Evolutionary conservation across 1,139 yeast genomes (phyloP).

Genomic region (Candida sp.): DNA sequence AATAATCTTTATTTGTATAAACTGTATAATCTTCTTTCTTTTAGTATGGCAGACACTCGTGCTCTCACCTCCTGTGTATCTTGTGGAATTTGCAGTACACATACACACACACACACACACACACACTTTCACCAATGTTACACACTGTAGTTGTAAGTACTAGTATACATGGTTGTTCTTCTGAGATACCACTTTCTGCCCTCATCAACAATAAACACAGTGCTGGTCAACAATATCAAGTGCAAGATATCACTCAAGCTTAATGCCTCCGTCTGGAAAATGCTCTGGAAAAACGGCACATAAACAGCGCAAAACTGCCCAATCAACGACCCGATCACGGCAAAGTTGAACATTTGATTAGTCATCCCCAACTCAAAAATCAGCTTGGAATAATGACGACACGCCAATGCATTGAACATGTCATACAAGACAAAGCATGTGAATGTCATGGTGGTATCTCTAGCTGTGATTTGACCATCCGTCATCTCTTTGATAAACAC

Average conservation of each 20-base stretch:
- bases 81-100: too few species aligned
- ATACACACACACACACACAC: too few species aligned
- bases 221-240: conserved; percentile 66
- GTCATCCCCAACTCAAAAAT: conserved; percentile 76
- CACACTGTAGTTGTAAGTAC: conserved; percentile 15
- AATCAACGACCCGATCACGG: conserved; percentile 85
- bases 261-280: conserved; percentile 95
- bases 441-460: conserved; percentile 99
- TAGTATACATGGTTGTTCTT: conserved; percentile 12
- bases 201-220: conserved; percentile 90
- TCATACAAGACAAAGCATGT: conserved; percentile 95
- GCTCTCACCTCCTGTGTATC: too few species aligned
- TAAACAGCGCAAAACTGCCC: conserved; percentile 97
- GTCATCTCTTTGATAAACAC: conserved; percentile 86
- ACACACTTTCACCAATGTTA: not conserved
- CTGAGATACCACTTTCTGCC: conserved; percentile 50
- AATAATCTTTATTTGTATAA: too few species aligned
- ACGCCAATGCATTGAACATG: conserved; percentile 93
- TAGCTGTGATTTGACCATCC: conserved; percentile 79
- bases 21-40: too few species aligned
- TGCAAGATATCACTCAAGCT: conserved; percentile 67
- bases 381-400: conserved; percentile 87
- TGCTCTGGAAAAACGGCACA: conserved; percentile 86
- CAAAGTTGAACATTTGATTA: conserved; percentile 90
- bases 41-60: too few species aligned